Evolutionary conservation across 345 rosid genomes (phyloP), one percentile per base, ranked within the genome.

Genomic region (Lenwebbia sp.): DNA sequence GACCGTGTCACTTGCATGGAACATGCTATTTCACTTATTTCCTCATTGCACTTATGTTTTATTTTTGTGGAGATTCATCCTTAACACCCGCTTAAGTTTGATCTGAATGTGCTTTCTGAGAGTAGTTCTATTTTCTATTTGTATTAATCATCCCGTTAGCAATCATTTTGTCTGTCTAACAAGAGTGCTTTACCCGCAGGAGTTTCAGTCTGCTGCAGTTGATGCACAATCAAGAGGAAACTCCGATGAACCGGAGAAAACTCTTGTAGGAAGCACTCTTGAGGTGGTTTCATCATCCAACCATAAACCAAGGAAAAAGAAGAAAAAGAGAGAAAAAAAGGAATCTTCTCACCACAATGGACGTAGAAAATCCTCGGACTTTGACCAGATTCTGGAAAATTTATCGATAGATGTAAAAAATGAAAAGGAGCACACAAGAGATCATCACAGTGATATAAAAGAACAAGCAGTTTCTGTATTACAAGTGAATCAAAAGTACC

Each of bases 281-380:
- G 86, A 78, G 87, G 87, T 23, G 85, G 89, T 84, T 85, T 30
- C 89, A 49, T 60, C 90, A 28, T 89, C 92, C 75, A 93, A 88
- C 83, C 85, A 84, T 44, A 96, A 93, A 91, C 88, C 94, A 40
- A 96, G 92, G 96, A 96, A 95, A 81, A 95, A 96, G 94, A 96
- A 95, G 65, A 95, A 94, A 92, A 96, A 94, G 93, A 96, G 90
- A 87, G 82, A 82, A 88, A 96, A 94, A 88, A 93, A 92, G 86
- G 90, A 83, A 83, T 84, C 87, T 87, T 76, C 90, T 58, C 88
- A 52, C 87, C 54, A 88, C 10, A 84, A 85, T 55, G 91, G 91
- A 85, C 58, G 53, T 85, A 92, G 91, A 37, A 84, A 57, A 52
- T 82, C 83, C 4, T 30, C 84, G 21, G 84, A 83, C 41, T 84